Base-by-base conservation (phyloP, 2,329 filamentous ascomycete species). In the Lasiodiplodia theobromae region DNA sequence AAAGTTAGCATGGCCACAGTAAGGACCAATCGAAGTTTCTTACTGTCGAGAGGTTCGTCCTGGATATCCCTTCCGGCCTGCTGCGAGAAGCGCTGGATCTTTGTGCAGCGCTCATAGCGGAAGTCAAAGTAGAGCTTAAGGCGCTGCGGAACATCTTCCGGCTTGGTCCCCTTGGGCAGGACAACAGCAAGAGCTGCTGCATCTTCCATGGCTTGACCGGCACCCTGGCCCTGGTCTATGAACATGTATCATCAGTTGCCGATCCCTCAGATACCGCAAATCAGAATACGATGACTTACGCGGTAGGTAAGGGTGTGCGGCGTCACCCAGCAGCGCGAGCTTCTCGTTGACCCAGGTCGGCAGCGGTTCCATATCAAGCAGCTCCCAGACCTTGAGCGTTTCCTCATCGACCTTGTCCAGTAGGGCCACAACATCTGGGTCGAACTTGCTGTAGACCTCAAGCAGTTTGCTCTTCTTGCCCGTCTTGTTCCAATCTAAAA, bases 251-350 rank as follows among this genome's bases (percentile, higher is more conserved):
- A 21, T 47, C n/a, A 47, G 44, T 11, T 21, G 18, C 44, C 18
- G 3, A 47, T 16, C 4, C 10, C 21, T 8, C 4, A 21, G n/a
- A 6, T 8, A 65, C 77, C 75, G 75, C 77, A 38, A 68, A 38
- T 25, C 6, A 23, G 44, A 23, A 8, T 1, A 5, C 76, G n/a
- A 23, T 28, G 31, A 14, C 82, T 77, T 76, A 85, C 83, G 85
- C 18, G 89, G 90, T 0, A 89, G 79, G 73, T 92, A 91, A 0
- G 90, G 89, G 74, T 92, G 90, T 0, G 88, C 90, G 0, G 90
- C 88, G 74, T 92, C 90, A 0, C 90, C 90, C 0, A 92, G 76
- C 0, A 91, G 75, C 1, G 84, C 88, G 21, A 91, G 75, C 7
- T 81, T 83, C 0, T 78, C 85, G 3, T 85, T 83, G 0, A 82